Evolutionary conservation across 805 yeast species (phyloP), one percentile per base, ranked within the genome.

Genomic region (Maudiozyma bulderi): DNA sequence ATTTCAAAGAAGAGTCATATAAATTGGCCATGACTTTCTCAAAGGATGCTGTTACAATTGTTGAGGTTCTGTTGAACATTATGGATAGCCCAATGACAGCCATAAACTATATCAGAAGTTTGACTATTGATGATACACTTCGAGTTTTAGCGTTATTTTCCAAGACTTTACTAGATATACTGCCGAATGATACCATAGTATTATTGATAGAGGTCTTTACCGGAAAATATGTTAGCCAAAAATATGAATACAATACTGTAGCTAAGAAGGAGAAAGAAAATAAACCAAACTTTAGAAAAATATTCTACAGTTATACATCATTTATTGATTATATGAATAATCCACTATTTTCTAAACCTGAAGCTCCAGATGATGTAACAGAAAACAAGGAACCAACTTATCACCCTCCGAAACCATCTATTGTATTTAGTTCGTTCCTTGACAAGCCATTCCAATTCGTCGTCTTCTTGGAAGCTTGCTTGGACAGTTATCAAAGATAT

Each of bases 401-500:
- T 64, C 82, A 83, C 46, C 96, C 98, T 1, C 99, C 99, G 3
- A 76, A 82, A 46, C 98, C 98, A 6, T 75, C 89, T 43, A 72
- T 91, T 39, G 86, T 91, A 1, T 93, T 88, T 61, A 82, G 91
- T 2, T 81, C 95, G 1, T 93, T 93, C 63, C 79, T 86, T n/a
- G 78, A 82, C 55, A 87, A 85, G 61, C 89, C 93, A 0, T 78
- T 82, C 59, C 93, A 90, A 60, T 91, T 93, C 73, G 93, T 90
- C 29, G 85, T 86, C 7, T 93, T 93, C 54, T 66, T 93, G 49
- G 99, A 93, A 62, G 97, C 98, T 0, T 88, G 96, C 57, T 67
- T 89, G 13, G 86, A 83, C 56, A 75, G 85, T 10, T 86, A 86
- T 60, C 89, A 83, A 48, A 75, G 75, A 49, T 86, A 82, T 59